Evolutionary conservation across 1,284 basidiomycete genomes (phyloP).

Genomic region (Rhizoctonia solani): DNA sequence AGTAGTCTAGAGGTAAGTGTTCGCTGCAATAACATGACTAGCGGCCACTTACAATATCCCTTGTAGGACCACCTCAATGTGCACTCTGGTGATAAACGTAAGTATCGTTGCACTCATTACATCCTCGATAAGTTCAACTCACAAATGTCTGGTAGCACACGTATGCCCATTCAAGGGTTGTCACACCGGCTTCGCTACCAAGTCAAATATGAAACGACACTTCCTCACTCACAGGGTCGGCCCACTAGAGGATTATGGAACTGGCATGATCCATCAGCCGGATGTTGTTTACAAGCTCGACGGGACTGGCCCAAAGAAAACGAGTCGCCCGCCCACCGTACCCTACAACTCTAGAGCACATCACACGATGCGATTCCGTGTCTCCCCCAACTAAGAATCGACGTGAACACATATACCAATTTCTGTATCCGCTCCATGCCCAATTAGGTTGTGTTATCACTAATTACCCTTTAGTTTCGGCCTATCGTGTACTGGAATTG

Average conservation of each 20-base stretch:
- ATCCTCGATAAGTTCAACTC: background rate
- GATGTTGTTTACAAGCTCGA: background rate
- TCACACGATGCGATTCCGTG: slow-evolving; percentile 29
- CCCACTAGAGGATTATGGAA: slow-evolving; percentile 3
- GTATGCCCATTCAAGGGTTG: slow-evolving; percentile 17
- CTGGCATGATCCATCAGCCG: background rate
- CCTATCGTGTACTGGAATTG: too few species aligned
- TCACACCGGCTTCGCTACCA: slow-evolving; percentile 21
- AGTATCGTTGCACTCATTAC: background rate
- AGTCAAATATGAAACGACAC: slow-evolving; percentile 33
- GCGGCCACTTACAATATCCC: background rate
- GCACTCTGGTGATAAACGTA: slow-evolving; percentile 22
- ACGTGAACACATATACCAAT: too few species aligned
- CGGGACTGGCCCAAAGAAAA: background rate
- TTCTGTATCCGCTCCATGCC: too few species aligned
- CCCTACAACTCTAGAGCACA: slow-evolving; percentile 27
- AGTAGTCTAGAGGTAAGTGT: slow-evolving; percentile 16
- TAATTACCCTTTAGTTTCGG: background rate
- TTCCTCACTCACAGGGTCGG: slow-evolving; percentile 20
- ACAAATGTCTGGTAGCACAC: background rate
- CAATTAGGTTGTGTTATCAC: too few species aligned
- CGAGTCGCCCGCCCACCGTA: background rate
- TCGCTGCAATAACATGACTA: background rate
- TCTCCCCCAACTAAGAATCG: background rate
- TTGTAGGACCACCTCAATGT: slow-evolving; percentile 27